Percentiles rank a stretch among this genome's conserved stretches.
Evolutionary conservation across 1,284 basidiomycete species (phyloP).

Genomic region (Veloboletus limbatus): DNA sequence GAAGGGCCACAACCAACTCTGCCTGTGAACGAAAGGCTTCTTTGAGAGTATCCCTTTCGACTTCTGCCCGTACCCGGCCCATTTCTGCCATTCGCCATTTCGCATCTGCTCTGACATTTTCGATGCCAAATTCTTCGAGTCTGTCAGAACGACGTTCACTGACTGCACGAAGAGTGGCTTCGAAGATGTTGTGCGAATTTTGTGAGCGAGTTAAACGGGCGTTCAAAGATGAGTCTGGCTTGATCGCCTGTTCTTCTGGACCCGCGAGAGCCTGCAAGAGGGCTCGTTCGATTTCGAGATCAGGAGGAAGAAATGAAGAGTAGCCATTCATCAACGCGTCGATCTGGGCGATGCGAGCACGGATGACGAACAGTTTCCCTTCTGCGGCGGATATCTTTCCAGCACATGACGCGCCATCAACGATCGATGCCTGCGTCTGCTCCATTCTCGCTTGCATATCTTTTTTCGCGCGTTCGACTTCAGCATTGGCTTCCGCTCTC

Average conservation of each 20-base stretch:
- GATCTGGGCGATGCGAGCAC: constrained; percentile 65
- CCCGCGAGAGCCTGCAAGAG: constrained; percentile 67
- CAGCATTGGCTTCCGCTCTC: constrained; percentile 62
- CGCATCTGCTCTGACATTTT: constrained; percentile 73
- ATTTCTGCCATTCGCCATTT: constrained; percentile 68
- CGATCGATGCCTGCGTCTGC: constrained; percentile 64
- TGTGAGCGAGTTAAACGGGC: constrained; percentile 63
- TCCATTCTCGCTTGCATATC: constrained; percentile 71
- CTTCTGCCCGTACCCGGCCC: constrained; percentile 68
- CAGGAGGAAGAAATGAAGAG: constrained; percentile 44
- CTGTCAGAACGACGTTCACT: constrained; percentile 78
- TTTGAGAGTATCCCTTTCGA: constrained; percentile 65
- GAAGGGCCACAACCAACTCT: constrained; percentile 63
- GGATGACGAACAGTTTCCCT: constrained; percentile 63
- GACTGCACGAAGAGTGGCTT: constrained; percentile 77
- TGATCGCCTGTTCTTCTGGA: constrained; percentile 69
- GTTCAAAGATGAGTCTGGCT: constrained; percentile 58
- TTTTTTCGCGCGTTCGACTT: constrained; percentile 67
- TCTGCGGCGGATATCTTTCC: constrained; percentile 78
- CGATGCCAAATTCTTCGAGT: constrained; percentile 70
- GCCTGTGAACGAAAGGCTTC: constrained; percentile 66
- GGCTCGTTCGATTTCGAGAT: constrained; percentile 70
- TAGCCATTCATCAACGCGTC: constrained; percentile 41
- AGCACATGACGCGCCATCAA: constrained; percentile 74
- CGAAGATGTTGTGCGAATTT: constrained; percentile 79